Evolutionary conservation across 495 filamentous ascomycete species (phyloP), one percentile per base, ranked within the genome.

Genomic region (Melanomma pulvis-pyrius): DNA sequence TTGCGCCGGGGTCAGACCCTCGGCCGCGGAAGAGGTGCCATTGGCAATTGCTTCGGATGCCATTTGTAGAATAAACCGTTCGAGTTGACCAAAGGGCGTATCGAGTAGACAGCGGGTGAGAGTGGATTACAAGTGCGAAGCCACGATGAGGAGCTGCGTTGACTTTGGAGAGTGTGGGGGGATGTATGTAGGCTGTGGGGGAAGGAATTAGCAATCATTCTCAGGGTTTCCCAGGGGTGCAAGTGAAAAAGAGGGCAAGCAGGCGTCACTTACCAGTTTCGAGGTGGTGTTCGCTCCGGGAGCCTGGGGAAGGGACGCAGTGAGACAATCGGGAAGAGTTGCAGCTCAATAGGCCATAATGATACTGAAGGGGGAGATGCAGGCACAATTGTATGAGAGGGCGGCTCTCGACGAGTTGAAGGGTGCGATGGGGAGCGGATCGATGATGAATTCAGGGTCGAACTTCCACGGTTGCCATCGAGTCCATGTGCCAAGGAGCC

Each of bases 1-100:
- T 70, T 91, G 87, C 24, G 92, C 93, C 34, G 90, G 80, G 52
- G 86, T 68, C 51, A 65, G 34, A 30, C 56, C 63, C 56, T 73
- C 71, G 34, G 57, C 17, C 21, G 71, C 49, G 59, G 68, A 60
- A 26, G 61, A 53, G 29, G 59, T 46, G 54, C 69, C 64, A 53
- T 61, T 71, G 48, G 71, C 74, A 50, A 78, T 71, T 28, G 73
- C 60, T 72, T 85, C 79, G 47, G 82, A 72, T 70, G 81, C 76
- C 82, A 84, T 85, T 58, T 55, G 74, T 68, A 50, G 64, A 61
- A 69, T 71, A 57, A 57, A 36, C 67, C 58, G 60, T 64, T 59
- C 53, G 61, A 64, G 28, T 61, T 54, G 34, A 56, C 67, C 67
- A 69, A 68, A 52, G 67, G 60, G 67, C 49, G 52, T 41, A 29